phyloP scores from a whole-genome alignment of 257 asterid genomes.

The Echium plantagineum region DNA sequence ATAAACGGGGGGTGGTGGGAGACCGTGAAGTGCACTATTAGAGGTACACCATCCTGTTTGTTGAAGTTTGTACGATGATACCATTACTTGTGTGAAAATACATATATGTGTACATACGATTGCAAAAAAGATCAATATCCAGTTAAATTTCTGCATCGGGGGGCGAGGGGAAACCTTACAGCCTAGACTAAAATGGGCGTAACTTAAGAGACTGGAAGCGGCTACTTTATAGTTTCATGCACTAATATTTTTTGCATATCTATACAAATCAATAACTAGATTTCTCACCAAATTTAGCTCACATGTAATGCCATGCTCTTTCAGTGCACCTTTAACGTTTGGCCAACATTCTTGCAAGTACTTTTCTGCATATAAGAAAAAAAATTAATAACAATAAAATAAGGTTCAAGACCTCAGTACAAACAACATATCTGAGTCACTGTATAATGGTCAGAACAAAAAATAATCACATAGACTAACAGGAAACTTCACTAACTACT shows the following conservation, averaged over 20 bases:
- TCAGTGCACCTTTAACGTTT: slow-evolving; percentile 55
- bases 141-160: too few species aligned
- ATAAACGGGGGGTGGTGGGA: too few species aligned
- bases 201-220: too few species aligned
- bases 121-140: too few species aligned
- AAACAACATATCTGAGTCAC: background rate
- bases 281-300: slow-evolving; percentile 65
- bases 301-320: slow-evolving; percentile 56
- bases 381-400: background rate
- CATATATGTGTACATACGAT: background rate
- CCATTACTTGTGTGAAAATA: background rate
- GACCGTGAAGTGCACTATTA: too few species aligned
- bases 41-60: too few species aligned
- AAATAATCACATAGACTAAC: background rate
- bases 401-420: background rate
- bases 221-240: too few species aligned
- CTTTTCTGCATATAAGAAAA: slow-evolving; percentile 35
- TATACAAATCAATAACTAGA: background rate
- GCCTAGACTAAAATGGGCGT: too few species aligned
- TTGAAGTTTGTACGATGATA: too few species aligned
- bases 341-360: slow-evolving; percentile 93
- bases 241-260: background rate
- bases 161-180: too few species aligned
- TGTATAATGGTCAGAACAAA: background rate
- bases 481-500: background rate